These are phyloP conservation scores for Dillenia suffruticosa DNA, from an alignment of 164 flowering plant species.

Conservation along the genomic window DNA sequence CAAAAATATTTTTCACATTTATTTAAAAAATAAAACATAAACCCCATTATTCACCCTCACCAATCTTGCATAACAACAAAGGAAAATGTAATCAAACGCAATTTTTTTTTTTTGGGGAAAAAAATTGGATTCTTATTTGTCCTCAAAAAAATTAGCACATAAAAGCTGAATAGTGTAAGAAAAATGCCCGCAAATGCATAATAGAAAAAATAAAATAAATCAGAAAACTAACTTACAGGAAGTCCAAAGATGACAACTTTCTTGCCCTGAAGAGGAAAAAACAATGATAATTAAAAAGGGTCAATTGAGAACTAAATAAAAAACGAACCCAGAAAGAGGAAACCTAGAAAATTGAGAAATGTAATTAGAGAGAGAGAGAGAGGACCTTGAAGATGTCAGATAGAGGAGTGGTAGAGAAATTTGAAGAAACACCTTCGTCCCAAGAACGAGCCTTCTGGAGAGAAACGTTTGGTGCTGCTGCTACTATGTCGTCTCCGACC, in stretches of 20 bases:
- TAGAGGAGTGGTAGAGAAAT: slow-evolving; percentile 84
- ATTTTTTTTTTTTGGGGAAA: no score
- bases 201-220: background rate
- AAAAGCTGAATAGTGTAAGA: background rate
- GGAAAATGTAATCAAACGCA: no score
- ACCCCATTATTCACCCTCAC: no score
- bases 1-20: no score
- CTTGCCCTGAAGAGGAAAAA: slow-evolving; percentile 61
- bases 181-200: background rate
- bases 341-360: background rate
- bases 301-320: background rate
- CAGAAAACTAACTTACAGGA: slow-evolving; percentile 57
- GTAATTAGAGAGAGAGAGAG: background rate
- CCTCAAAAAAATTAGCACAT: no score
- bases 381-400: slow-evolving; percentile 73
- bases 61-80: no score
- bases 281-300: slow-evolving; percentile 1
- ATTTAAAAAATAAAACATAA: no score
- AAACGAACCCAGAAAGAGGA: background rate
- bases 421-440: slow-evolving; percentile 95
- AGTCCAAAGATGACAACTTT: slow-evolving; percentile 97
- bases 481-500: slow-evolving; percentile 72
- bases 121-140: no score
- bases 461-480: slow-evolving; percentile 65
- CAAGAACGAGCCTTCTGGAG: slow-evolving; percentile 91